Base-by-base conservation (phyloP, 257 asterid genomes). In the Craterostigma plantagineum region DNA sequence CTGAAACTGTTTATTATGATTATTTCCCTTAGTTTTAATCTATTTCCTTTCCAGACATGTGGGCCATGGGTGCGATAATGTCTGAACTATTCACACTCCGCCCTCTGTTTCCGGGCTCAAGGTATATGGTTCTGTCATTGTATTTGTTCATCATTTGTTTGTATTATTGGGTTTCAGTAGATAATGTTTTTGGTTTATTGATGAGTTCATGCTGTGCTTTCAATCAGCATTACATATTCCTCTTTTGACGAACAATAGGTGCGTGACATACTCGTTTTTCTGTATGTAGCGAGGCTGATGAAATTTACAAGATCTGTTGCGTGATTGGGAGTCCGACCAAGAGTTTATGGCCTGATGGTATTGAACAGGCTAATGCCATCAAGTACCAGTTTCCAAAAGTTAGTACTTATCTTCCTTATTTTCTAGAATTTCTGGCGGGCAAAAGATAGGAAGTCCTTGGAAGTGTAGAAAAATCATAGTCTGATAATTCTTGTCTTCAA, bases 41-140 rank as follows among this genome's bases (percentile, higher is more conserved):
- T 1, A 41, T 17, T 16, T 52, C 35, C 42, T 35, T 11, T 46
- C 18, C 68, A 64, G 92, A 79, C 63, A 75, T 79, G 86, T 79
- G 92, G 92, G 92, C 92, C 1, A 66, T 79, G 82, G 92, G 92
- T 37, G 92, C 86, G 35, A 75, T 79, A 43, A 71, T 79, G 77
- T 86, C 92, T 34, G 92, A 79, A 56, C 49, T 75, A 46, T 62
- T 71, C 43, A 62, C 79, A 33, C 74, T 73, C 33, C 71, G 80
- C 44, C 79, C 83, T 48, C 55, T 77, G 40, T 77, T 77, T 59
- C 91, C 91, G 1, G 91, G 91, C 18, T 55, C 72, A 36, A 73
- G 78, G 82, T 73, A 73, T 35, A 17, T 36, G 40, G 11, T 36
- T 36, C 8, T 36, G 3, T 36, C 40, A 36, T 11, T 8, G 14